Evolutionary conservation across 768 basidiomycete genomes (phyloP).

Genomic region (Hygrophorus russula): DNA sequence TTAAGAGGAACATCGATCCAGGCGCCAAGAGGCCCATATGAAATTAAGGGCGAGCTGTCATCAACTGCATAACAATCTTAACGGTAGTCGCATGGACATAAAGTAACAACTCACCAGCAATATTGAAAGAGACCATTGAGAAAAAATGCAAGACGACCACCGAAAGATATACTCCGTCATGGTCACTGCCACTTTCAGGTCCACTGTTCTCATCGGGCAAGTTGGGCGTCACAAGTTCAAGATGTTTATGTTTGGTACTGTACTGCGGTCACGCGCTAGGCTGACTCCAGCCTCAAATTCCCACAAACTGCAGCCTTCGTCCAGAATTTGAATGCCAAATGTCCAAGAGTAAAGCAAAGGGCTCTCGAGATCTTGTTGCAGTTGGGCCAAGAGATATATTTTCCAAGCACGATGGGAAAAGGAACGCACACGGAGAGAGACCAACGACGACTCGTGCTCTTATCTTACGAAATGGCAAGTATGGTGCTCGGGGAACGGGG

Average conservation of each 20-base stretch:
- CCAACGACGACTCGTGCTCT: conserved; percentile 67
- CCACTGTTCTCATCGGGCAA: too few relatives aligned
- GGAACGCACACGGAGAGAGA: conserved; percentile 37
- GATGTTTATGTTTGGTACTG: too few relatives aligned
- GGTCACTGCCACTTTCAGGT: not conserved
- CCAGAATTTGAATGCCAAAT: too few relatives aligned
- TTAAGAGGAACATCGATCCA: conserved; percentile 34
- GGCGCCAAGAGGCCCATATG: conserved; percentile 36
- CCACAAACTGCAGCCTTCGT: conserved; percentile 1
- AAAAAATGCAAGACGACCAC: conserved; percentile 16
- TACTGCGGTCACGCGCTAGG: too few relatives aligned
- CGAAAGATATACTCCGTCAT: too few relatives aligned
- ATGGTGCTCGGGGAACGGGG: conserved; percentile 61
- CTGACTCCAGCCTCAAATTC: too few relatives aligned
- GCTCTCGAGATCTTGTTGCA: conserved; percentile 38
- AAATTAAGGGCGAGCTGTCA: conserved; percentile 43
- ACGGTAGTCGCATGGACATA: not conserved
- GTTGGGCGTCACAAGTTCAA: too few relatives aligned
- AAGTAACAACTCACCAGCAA: conserved; percentile 22
- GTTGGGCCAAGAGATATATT: conserved; percentile 45
- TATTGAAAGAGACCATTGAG: conserved; percentile 39
- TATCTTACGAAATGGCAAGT: conserved; percentile 62
- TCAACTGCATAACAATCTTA: conserved; percentile 29
- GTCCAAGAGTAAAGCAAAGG: conserved; percentile 14
- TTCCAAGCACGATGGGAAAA: conserved; percentile 23